A percentile compares a stretch with the other conserved stretches of the same genome.
These are phyloP conservation scores for Rehmannia glutinosa DNA, from an alignment of 257 asterid species.

Conservation along the genomic window DNA sequence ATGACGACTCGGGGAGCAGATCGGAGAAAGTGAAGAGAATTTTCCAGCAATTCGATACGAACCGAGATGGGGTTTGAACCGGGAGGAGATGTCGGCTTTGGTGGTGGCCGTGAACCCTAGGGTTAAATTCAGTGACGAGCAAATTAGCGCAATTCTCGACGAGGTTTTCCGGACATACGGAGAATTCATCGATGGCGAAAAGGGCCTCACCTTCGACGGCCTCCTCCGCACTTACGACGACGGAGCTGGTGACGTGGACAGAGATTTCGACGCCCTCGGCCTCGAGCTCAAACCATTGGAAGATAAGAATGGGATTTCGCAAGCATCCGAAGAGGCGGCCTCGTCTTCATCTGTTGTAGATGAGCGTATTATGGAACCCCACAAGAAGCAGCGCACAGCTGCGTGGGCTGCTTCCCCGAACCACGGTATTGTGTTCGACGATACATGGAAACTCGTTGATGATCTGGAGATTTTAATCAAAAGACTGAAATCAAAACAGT, in stretches of 20 bases:
- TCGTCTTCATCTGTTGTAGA: constrained; percentile 75
- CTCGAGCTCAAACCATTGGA: constrained; percentile 63
- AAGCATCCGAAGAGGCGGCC: constrained; percentile 59
- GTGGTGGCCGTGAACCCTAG: constrained; percentile 91
- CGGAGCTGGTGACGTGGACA: constrained; percentile 97
- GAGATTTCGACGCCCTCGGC: constrained; percentile 94
- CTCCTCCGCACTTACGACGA: constrained; percentile 94
- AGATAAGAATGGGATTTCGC: constrained; percentile 40
- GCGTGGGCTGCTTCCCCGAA: constrained; percentile 98
- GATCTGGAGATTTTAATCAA: constrained; percentile 77
- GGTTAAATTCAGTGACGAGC: constrained; percentile 94
- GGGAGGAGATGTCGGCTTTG: constrained; percentile 90
- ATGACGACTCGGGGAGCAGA: constrained; percentile 97
- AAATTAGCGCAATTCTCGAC: constrained; percentile 84
- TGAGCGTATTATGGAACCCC: constrained; percentile 81
- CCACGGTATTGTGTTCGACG: constrained; percentile 92
- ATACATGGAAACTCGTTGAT: constrained; percentile 91
- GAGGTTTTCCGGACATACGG: constrained; percentile 89
- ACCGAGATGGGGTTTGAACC: constrained; percentile 85
- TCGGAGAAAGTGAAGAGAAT: constrained; percentile 92
- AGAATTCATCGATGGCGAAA: constrained; percentile 77
- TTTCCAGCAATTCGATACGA: constrained; percentile 74
- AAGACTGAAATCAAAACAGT: constrained; percentile 54
- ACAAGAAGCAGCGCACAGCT: constrained; percentile 85
- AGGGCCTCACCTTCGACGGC: constrained; percentile 86